A percentile compares a stretch with the other conserved stretches of the same genome.
These are phyloP conservation scores for Tulasnella sp. DNA, from an alignment of 768 basidiomycete genomes.

Conservation along the genomic window DNA sequence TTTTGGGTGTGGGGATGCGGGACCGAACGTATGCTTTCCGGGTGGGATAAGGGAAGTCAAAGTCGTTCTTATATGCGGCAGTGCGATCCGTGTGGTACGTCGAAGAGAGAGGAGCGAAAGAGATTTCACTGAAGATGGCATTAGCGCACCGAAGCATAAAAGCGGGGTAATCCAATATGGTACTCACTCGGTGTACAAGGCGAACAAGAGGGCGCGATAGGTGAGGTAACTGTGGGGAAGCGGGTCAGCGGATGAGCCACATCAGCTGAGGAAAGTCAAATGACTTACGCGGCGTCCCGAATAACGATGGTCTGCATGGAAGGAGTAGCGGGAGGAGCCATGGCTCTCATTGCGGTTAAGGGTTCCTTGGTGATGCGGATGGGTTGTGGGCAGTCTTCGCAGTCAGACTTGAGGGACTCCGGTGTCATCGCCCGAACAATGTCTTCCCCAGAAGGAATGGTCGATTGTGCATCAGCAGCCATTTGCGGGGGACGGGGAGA, in stretches of 20 bases:
- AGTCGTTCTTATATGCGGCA: constrained; percentile 11
- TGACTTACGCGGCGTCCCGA: constrained; percentile 9
- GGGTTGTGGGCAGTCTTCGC: constrained; percentile 5
- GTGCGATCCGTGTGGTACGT: constrained; percentile 18
- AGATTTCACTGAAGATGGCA: background rate
- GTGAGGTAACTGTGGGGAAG: constrained; percentile 15
- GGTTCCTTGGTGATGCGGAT: background rate
- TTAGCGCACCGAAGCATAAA: background rate
- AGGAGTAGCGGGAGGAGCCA: constrained; percentile 1
- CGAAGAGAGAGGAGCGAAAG: constrained; percentile 12
- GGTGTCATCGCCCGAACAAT: constrained; percentile 17
- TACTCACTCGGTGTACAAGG: constrained; percentile 17
- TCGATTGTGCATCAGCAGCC: background rate
- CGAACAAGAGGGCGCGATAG: constrained; percentile 15
- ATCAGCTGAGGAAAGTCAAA: background rate
- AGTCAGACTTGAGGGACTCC: constrained; percentile 13
- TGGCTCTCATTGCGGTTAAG: background rate
- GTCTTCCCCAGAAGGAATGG: constrained; percentile 8
- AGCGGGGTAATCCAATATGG: background rate
- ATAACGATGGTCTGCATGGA: constrained; percentile 15
- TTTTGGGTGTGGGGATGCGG: constrained; percentile 5
- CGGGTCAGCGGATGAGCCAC: background rate
- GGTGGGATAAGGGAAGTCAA: constrained; percentile 14
- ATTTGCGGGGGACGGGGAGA: background rate
- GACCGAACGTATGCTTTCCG: constrained; percentile 13